phyloP scores from a whole-genome alignment of 495 filamentous ascomycete genomes.

The Lophium mytilinum region DNA sequence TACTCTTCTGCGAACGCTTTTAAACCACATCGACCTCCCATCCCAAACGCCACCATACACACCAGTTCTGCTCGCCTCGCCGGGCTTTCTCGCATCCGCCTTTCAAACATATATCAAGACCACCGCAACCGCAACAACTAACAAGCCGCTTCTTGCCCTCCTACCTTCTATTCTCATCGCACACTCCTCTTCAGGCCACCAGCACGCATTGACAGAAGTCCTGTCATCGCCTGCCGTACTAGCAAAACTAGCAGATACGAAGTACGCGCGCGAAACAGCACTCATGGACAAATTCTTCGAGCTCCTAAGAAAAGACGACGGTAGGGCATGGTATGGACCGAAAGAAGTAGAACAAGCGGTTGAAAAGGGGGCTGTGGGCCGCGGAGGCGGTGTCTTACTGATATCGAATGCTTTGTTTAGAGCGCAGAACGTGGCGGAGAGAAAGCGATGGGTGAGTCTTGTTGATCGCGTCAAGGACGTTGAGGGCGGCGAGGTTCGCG shows the following conservation, averaged over 20 bases:
- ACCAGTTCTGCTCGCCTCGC: conserved; percentile 80
- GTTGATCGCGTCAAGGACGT: conserved; percentile 83
- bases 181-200: conserved; percentile 74
- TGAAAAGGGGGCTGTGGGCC: conserved; percentile 78
- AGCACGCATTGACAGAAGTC: conserved; percentile 80
- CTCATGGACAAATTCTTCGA: conserved; percentile 82
- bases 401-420: conserved; percentile 82
- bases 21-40: conserved; percentile 69
- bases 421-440: conserved; percentile 67
- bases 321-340: conserved; percentile 84
- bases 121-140: conserved; percentile 56
- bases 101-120: conserved; percentile 76
- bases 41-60: conserved; percentile 32
- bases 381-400: conserved; percentile 73
- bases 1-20: conserved; percentile 64
- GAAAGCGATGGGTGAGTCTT: conserved; percentile 74
- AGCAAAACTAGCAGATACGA: conserved; percentile 68
- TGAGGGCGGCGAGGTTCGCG: conserved; percentile 76
- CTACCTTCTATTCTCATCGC: conserved; percentile 58
- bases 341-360: conserved; percentile 80
- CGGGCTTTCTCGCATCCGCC: conserved; percentile 73
- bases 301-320: conserved; percentile 75
- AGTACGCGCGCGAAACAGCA: conserved; percentile 74
- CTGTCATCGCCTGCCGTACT: conserved; percentile 70
- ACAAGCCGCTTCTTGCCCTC: conserved; percentile 39